Base-by-base conservation (phyloP, 2,329 filamentous ascomycete species). In the Ceratocystis lukuohia region DNA sequence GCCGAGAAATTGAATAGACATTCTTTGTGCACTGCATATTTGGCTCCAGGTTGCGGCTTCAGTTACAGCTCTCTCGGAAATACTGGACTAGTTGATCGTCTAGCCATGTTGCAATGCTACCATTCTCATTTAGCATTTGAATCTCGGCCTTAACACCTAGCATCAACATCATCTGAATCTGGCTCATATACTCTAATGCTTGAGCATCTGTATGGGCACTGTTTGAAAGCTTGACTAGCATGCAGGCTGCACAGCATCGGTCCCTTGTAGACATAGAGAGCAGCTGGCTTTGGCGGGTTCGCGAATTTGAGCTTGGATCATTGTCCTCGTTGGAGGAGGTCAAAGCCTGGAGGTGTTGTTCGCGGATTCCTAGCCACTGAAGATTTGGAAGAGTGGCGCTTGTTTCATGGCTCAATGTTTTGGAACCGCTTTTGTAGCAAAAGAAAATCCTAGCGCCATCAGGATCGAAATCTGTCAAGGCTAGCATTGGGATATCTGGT, bases 71-170 rank as follows among this genome's bases (percentile, higher is more conserved):
- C 33, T 37, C 15, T 33, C 28, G 25, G 12, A 59, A 59, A 20
- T 59, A 37, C n/a, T 59, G 25, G 7, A 59, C 28, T 7, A 59
- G 28, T 62, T 76, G 74, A 1, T 69, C 64, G 62, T 84, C 77
- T 2, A 85, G 72, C 82, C 83, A 85, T 0, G 69, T 44, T 0
- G 76, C 74, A 4, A 85, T 70, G 62, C 80, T 76, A 0, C 82
- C 82, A 7, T 75, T 75, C 2, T 82, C 77, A 65, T 88, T 85
- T 5, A 89, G 74, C 20, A 85, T 81, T 71, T 94, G 88, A 63
- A 93, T 89, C 72, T 94, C 89, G 0, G 87, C 87, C 71, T 93
- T 94, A 61, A 85, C 71, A 64, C 88, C 87, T 63, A 92, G 76
- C 76, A 88, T 81, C 22, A 93, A 75, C 88, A 93, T 91, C 0